Conservation (phyloP, 2,329 filamentous ascomycete genomes). For the Alternaria gaisen region DNA sequence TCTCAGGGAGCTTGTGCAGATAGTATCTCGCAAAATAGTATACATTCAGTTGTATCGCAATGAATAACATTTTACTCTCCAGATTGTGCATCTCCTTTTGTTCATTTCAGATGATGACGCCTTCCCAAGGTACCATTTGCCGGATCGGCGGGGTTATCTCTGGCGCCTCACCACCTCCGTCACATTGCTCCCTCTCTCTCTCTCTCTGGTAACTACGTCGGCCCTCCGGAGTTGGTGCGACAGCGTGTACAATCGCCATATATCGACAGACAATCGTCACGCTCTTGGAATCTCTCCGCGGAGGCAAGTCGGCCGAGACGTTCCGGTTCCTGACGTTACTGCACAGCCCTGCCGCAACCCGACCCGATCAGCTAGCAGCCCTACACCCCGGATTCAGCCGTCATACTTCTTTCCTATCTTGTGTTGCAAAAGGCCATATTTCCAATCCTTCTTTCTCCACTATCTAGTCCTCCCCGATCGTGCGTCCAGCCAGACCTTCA, state of each 20-base stretch:
- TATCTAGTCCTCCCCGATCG: slow-evolving; percentile 2
- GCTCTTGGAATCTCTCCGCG: slow-evolving; percentile 41
- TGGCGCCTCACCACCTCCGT: slow-evolving; percentile 19
- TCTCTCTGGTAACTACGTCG: neutral
- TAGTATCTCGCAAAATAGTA: slow-evolving; percentile 3
- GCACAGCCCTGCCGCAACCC: slow-evolving; percentile 17
- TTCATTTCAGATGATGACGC: slow-evolving; percentile 17
- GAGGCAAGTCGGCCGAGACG: slow-evolving; percentile 23
- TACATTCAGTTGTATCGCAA: slow-evolving; percentile 4
- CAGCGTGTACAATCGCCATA: slow-evolving; percentile 29
- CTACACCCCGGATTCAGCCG: slow-evolving; percentile 17
- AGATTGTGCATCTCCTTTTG: neutral
- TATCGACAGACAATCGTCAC: slow-evolving; percentile 21
- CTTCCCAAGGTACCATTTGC: slow-evolving; percentile 18
- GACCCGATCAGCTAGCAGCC: slow-evolving; percentile 16
- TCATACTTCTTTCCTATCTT: slow-evolving; percentile 13
- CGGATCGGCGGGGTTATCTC: slow-evolving; percentile 27
- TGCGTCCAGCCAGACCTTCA: neutral
- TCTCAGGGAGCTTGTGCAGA: neutral
- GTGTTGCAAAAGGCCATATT: neutral
- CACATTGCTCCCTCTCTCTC: neutral
- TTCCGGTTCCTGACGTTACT: slow-evolving; percentile 13
- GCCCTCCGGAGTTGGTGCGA: slow-evolving; percentile 36
- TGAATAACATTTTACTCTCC: slow-evolving; percentile 11
- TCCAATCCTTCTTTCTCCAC: neutral